Base-by-base conservation (phyloP, 257 asterid species). In the Forsythia viridissima region DNA sequence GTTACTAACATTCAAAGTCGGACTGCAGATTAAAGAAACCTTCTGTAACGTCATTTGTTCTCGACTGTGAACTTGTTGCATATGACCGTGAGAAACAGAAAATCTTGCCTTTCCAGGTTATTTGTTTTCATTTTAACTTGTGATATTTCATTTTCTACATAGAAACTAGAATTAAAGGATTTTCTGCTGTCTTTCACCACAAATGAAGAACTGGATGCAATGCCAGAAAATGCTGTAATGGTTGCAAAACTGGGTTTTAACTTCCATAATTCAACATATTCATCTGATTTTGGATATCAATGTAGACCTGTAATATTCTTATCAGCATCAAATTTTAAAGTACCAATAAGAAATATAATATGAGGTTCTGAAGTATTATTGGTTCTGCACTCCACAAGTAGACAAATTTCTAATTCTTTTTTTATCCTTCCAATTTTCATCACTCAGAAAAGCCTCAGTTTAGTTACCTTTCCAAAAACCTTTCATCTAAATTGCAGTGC, bases 51-150 rank as follows among this genome's bases (percentile, higher is more conserved):
- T 96, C 98, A 77, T 94, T 94, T 84, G 98, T 94, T 86, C 98
- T 96, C 59, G 98, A 96, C 79, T 96, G 99, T 44, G 99, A 96
- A 85, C 85, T 93, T 84, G 99, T 96, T 83, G 99, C 98, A 79
- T 93, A 86, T 21, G 97, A 93, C 65, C 97, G 94, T 48, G 95
- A 92, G 89, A 92, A 93, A 79, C 96, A 91, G 85, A 96, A 86
- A 85, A 96, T 96, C 77, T 92, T 82, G 78, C 97, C 99, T 59
- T 96, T 96, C 79, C 97, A 96, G 98, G 99, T 96, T 75, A 74
- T 69, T 37, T 37, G 10, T 43, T 59, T 68, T 55, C 3, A 11
- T 40, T 55, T 41, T 24, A 61, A 30, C 48, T 77, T 66, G n/a
- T 77, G 67, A 84, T 43, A 8, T 3, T 73, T 42, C 57, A 65